Base-by-base conservation (phyloP, 2,329 filamentous ascomycete species). In the Ramularia endophylla region DNA sequence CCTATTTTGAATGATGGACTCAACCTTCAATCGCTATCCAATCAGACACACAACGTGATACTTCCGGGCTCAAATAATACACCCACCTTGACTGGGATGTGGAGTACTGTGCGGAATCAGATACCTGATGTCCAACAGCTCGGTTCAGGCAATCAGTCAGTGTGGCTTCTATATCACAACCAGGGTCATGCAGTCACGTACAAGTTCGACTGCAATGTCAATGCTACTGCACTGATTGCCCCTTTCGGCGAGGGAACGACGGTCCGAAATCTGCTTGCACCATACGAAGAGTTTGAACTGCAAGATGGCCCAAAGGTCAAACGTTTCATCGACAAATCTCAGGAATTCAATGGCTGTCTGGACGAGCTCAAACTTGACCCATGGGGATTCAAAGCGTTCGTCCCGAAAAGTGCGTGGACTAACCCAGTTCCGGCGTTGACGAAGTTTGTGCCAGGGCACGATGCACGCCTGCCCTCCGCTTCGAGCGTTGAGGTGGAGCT, bases 241-340 rank as follows among this genome's bases (percentile, higher is more conserved):
- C 73, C 77, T 0, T 81, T 76, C 38, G 61, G 65, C 5, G 55
- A 57, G 3, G 71, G 68, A 7, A 71, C 68, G 2, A 72, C 65
- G 1, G 76, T 81, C 48, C 74, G 72, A 51, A 79, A 79, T 48
- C 54, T 81, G 3, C 78, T 81, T 54, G 73, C 72, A 49, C 75
- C 77, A 1, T 75, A 73, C 47, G 74, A 77, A n/a, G 67, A 74
- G 44, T 59, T 72, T 34, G 69, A 59, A 0, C 61, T 81, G 11
- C 64, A 65, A 38, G 53, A 56, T 22, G 35, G 35, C 19, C 35
- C 35, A 1, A 57, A 64, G 12, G 27, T 22, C 17, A 37, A 37
- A 25, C 9, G 19, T 13, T 65, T 65, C 6, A 63, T 73, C 32
- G 67, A 68, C 40, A 64, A 64, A 3, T 69, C 68, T 1, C 61